These are phyloP conservation scores for Leccinum subspadiceum DNA, from an alignment of 1,284 basidiomycete genomes.

Conservation along the genomic window DNA sequence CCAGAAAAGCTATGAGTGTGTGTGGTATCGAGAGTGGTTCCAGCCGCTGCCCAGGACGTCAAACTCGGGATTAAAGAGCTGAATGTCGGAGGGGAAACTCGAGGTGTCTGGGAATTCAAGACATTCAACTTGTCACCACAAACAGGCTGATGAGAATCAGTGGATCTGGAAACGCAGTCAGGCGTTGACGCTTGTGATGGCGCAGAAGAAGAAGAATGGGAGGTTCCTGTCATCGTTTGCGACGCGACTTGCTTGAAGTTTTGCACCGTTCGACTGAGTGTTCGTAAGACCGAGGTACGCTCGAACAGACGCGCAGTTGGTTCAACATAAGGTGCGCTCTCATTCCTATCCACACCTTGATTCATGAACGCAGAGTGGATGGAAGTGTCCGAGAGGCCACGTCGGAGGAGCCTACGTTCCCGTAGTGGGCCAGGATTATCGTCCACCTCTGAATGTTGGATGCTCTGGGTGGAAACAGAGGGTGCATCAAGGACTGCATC, in stretches of 20 bases:
- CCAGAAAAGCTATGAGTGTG: conserved; percentile 4
- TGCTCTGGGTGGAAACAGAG: conserved; percentile 28
- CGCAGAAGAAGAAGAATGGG: neutral
- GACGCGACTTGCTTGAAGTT: conserved; percentile 35
- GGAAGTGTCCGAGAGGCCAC: conserved; percentile 87
- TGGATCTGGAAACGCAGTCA: neutral
- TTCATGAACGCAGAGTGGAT: conserved; percentile 79
- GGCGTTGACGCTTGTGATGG: conserved; percentile 5
- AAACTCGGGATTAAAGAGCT: conserved; percentile 32
- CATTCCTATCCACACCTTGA: conserved; percentile 37
- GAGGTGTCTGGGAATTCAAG: conserved; percentile 11
- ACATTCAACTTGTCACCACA: conserved; percentile 3
- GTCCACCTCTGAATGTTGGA: conserved; percentile 38
- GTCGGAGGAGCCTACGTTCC: conserved; percentile 69
- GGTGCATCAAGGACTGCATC: conserved; percentile 75
- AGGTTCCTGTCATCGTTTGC: conserved; percentile 31
- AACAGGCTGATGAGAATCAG: neutral
- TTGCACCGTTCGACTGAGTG: conserved; percentile 34
- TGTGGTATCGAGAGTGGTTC: conserved; percentile 16
- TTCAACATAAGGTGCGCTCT: conserved; percentile 9
- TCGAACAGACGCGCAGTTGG: conserved; percentile 17
- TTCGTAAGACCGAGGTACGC: conserved; percentile 31
- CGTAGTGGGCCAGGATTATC: conserved; percentile 44
- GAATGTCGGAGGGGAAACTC: conserved; percentile 30
- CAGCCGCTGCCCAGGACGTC: conserved; percentile 38